These are phyloP conservation scores for Pelargonium fulgidum DNA, from an alignment of 441 rosid genomes.

Conservation along the genomic window DNA sequence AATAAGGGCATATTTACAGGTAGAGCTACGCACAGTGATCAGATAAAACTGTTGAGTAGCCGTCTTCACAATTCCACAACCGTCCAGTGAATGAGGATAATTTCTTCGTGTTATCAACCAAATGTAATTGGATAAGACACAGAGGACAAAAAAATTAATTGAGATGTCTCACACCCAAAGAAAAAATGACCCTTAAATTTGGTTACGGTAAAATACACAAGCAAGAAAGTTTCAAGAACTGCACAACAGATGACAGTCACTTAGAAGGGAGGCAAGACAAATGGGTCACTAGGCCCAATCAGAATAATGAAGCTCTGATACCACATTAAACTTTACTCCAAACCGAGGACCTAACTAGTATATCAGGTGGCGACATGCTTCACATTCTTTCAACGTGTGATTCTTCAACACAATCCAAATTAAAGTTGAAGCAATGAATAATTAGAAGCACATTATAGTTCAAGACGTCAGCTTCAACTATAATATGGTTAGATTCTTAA, in stretches of 20 bases:
- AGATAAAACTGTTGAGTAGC: neutral
- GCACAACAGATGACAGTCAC: conserved; percentile 44
- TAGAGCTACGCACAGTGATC: neutral
- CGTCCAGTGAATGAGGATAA: neutral
- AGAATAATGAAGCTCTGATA: too few relatives aligned
- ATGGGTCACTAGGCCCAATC: too few relatives aligned
- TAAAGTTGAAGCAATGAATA: neutral
- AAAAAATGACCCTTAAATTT: conserved; percentile 16
- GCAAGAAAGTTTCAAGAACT: conserved; percentile 47
- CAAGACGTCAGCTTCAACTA: neutral
- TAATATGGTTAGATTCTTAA: neutral
- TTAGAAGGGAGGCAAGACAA: neutral
- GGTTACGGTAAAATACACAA: conserved; percentile 24
- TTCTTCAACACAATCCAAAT: neutral
- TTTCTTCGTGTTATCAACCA: neutral
- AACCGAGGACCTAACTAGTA: too few relatives aligned
- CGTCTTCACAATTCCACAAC: neutral
- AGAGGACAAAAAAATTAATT: neutral
- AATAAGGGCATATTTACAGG: neutral
- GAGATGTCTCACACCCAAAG: conserved; percentile 8
- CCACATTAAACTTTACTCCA: too few relatives aligned
- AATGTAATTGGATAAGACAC: neutral
- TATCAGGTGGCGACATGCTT: too few relatives aligned
- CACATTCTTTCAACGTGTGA: too few relatives aligned
- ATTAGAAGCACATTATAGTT: neutral